Base-by-base conservation (phyloP, 228 moss, liverwort and hornwort genomes). In the Sphagnum magellanicum region DNA sequence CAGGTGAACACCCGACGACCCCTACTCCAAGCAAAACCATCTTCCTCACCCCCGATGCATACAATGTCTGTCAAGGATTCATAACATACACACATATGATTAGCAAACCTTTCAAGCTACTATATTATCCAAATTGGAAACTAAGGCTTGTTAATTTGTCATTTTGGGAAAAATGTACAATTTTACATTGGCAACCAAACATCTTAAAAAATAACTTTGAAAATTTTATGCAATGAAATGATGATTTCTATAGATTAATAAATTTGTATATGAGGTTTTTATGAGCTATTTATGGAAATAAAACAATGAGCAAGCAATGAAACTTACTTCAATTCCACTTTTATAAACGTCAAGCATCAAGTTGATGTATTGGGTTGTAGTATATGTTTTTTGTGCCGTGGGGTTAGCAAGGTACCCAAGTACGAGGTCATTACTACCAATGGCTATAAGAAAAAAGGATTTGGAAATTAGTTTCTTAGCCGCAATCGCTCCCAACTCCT, bases 1-100 rank as follows among this genome's bases (percentile, higher is more conserved):
- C 8, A 6, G 59, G 64, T 8, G 64, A 4, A 63, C 69, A 74
- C 17, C 69, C 68, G 0, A 74, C 4, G n/a, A 57, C 68, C 4
- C 53, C 32, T 4, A 48, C 12, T 15, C 68, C 74, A 14, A 63
- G 50, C 0, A 58, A 53, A 4, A 57, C 55, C 52, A 49, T 68
- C 50, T 59, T 74, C 8, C 63, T 53, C 63, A 68, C 68, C 8
- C 49, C 74, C 4, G 63, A 14, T 16, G 15, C 14, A 53, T 68
- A 55, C 6, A 74, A 53, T 4, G 16, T n/a, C 74, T 74, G 53
- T 8, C 47, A 52, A 50, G 1, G 16, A 49, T 50, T 53, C 46
- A 50, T 32, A 73, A 16, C 6, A 51, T 66, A 32, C 32, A 32
- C 32, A 32, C 32, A 32, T 32, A 32, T 32, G 32, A 32, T 32